phyloP scores from a whole-genome alignment of 345 rosid genomes.

The Ricinus communis region DNA sequence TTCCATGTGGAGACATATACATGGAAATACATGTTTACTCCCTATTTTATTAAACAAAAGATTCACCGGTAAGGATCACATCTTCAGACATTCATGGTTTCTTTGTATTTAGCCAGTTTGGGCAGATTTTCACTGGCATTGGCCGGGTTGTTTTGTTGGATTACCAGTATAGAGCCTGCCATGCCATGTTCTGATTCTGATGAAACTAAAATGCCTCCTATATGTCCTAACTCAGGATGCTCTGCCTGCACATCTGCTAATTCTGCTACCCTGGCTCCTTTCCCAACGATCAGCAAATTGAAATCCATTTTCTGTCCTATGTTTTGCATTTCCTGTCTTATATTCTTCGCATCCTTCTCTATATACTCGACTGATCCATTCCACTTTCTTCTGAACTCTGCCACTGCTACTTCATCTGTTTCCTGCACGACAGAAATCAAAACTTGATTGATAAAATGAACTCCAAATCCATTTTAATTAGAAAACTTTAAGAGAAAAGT shows the following conservation, averaged over 20 bases:
- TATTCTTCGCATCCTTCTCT: slow-evolving; percentile 23
- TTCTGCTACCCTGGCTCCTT: not conserved
- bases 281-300: slow-evolving; percentile 29
- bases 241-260: not conserved
- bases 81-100: too few relatives aligned
- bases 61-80: too few relatives aligned
- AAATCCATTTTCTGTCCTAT: slow-evolving; percentile 20
- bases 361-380: slow-evolving; percentile 16
- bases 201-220: not conserved
- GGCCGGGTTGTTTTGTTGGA: not conserved
- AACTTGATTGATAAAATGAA: too few relatives aligned
- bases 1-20: too few relatives aligned
- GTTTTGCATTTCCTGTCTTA: slow-evolving; percentile 7
- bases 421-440: not conserved
- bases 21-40: too few relatives aligned
- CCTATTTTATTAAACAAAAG: too few relatives aligned
- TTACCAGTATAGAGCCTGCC: not conserved
- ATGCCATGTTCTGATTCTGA: not conserved
- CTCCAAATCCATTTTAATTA: too few relatives aligned
- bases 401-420: slow-evolving; percentile 7
- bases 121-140: too few relatives aligned
- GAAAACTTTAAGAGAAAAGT: too few relatives aligned
- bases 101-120: too few relatives aligned
- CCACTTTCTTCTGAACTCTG: slow-evolving; percentile 14
- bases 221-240: not conserved